phyloP scores from a whole-genome alignment of 2,329 filamentous ascomycete genomes.

The Scytalidium sp. region DNA sequence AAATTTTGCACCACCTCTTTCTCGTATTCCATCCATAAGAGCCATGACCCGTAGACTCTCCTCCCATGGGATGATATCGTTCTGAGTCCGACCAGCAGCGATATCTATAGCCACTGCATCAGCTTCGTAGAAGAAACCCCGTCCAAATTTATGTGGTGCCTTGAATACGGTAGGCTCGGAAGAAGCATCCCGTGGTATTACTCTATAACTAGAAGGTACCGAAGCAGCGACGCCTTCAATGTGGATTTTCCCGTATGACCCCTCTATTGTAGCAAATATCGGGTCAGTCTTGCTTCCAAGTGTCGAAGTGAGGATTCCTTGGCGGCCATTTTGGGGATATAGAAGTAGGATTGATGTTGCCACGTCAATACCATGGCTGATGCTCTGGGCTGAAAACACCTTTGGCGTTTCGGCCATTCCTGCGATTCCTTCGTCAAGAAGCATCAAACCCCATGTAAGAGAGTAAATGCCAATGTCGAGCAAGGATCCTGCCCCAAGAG shows the following conservation, averaged over 20 bases:
- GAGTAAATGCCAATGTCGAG: constrained; percentile 67
- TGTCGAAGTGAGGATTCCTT: constrained; percentile 52
- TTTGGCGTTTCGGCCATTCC: constrained; percentile 40
- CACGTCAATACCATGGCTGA: constrained; percentile 55
- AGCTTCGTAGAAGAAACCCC: constrained; percentile 16
- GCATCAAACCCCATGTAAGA: constrained; percentile 65
- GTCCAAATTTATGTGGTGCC: not conserved
- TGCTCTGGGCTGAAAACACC: constrained; percentile 49
- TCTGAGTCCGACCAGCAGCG: constrained; percentile 11
- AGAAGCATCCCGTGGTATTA: not conserved
- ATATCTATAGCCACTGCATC: constrained; percentile 16
- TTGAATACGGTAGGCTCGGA: not conserved
- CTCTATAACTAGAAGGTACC: not conserved
- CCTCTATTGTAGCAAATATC: constrained; percentile 48
- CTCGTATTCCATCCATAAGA: constrained; percentile 16
- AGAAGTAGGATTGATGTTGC: constrained; percentile 56
- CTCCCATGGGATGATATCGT: constrained; percentile 13
- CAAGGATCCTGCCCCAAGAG: constrained; percentile 61
- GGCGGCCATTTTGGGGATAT: constrained; percentile 50
- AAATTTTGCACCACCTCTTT: constrained; percentile 1
- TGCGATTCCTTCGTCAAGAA: constrained; percentile 41
- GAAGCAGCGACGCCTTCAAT: not conserved
- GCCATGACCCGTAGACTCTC: constrained; percentile 16
- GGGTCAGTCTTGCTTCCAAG: not conserved
- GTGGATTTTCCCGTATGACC: constrained; percentile 30